Evolutionary conservation across 345 rosid genomes (phyloP).

Genomic region (Trapa bicornis): DNA sequence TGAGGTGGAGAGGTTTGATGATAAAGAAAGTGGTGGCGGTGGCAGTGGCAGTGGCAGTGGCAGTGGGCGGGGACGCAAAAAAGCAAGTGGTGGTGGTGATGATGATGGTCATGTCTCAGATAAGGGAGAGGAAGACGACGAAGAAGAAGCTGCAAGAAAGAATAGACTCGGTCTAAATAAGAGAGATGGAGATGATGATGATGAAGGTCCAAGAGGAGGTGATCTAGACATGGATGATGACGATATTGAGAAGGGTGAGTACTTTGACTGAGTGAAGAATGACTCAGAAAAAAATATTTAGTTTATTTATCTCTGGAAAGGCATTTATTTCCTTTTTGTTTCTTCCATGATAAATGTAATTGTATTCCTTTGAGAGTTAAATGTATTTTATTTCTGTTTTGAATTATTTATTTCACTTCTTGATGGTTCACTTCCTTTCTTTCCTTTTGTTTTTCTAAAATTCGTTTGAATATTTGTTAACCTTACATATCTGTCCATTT

Average conservation of each 20-base stretch:
- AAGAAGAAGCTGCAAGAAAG: conserved; percentile 77
- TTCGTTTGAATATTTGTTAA: neutral
- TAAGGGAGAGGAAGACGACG: conserved; percentile 89
- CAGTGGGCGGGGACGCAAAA: conserved; percentile 72
- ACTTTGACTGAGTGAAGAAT: neutral
- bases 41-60: conserved; percentile 4
- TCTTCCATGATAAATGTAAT: no score
- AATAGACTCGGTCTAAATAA: conserved; percentile 76
- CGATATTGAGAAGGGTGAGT: conserved; percentile 85
- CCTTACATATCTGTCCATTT: neutral
- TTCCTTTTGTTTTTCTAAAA: neutral
- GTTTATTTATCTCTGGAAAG: neutral
- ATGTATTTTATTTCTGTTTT: neutral
- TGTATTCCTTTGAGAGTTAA: no score
- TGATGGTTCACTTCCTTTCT: neutral
- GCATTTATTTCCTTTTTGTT: neutral
- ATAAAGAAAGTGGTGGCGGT: conserved; percentile 36
- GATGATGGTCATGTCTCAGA: conserved; percentile 85
- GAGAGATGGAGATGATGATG: conserved; percentile 70
- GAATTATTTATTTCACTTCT: neutral
- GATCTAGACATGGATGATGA: conserved; percentile 91
- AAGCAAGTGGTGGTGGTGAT: conserved; percentile 60
- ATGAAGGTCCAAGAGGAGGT: conserved; percentile 85
- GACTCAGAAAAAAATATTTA: neutral
- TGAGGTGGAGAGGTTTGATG: conserved; percentile 62